Evolutionary conservation across 2,329 filamentous ascomycete species (phyloP).

Genomic region (Coniochaeta sp.): DNA sequence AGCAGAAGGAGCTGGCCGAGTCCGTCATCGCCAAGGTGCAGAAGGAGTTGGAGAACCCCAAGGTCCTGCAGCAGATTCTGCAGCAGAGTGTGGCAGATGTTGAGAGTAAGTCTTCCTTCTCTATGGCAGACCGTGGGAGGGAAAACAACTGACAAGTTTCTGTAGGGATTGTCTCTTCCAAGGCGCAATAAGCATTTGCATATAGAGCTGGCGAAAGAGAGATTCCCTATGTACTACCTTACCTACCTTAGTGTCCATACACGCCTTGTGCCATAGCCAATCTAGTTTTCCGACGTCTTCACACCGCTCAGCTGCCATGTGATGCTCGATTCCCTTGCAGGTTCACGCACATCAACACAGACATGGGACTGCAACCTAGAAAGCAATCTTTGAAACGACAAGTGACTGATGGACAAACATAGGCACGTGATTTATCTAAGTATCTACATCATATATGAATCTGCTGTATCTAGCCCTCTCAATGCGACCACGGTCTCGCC

Average conservation of each 20-base stretch:
- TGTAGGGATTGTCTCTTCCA: slow-evolving; percentile 54
- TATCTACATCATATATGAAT: neutral
- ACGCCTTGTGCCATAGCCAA: slow-evolving; percentile 56
- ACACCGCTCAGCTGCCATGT: neutral
- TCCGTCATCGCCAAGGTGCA: slow-evolving; percentile 93
- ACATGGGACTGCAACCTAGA: neutral
- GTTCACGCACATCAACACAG: neutral
- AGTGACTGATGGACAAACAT: neutral
- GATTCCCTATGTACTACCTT: slow-evolving; percentile 41
- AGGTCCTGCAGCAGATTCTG: slow-evolving; percentile 93
- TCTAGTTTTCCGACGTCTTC: slow-evolving; percentile 17
- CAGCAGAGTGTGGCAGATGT: slow-evolving; percentile 94
- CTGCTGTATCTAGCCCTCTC: neutral
- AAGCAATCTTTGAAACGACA: neutral
- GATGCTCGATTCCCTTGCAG: neutral
- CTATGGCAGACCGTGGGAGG: neutral
- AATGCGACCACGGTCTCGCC: slow-evolving; percentile 27
- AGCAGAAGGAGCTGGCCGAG: slow-evolving; percentile 93
- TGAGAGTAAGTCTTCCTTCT: slow-evolving; percentile 60
- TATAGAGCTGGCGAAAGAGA: slow-evolving; percentile 17
- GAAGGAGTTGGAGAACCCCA: slow-evolving; percentile 98
- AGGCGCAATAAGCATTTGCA: slow-evolving; percentile 49
- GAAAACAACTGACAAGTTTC: neutral
- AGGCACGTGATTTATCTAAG: neutral
- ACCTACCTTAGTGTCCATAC: slow-evolving; percentile 38